Conservation (phyloP, 2,329 filamentous ascomycete genomes). For the Xylariaceae sp. region DNA sequence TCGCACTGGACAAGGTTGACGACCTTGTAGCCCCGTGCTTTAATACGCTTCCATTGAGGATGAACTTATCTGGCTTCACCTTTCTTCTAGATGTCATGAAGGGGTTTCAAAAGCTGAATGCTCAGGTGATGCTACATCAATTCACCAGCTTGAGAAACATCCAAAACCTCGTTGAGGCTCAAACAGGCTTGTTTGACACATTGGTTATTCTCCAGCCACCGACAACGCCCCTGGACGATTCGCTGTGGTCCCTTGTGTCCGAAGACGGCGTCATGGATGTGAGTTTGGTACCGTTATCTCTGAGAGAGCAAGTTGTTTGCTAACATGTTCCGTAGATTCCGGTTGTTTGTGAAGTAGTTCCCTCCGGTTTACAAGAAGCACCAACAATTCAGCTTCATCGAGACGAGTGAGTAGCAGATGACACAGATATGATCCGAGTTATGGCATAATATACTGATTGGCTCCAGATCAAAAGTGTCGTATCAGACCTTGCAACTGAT, state of each 20-base stretch:
- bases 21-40: constrained; percentile 83
- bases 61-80: constrained; percentile 43
- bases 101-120: constrained; percentile 56
- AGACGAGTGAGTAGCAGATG: constrained; percentile 39
- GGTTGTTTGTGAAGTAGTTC: constrained; percentile 69
- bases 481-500: constrained; percentile 22
- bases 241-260: constrained; percentile 51
- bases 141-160: constrained; percentile 69
- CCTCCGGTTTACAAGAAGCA: constrained; percentile 45
- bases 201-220: constrained; percentile 72
- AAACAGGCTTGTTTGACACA: constrained; percentile 67
- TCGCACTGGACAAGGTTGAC: constrained; percentile 61
- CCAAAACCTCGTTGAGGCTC: constrained; percentile 46
- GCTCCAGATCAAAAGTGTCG: constrained; percentile 25
- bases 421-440: background rate
- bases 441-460: constrained; percentile 8
- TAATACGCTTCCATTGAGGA: constrained; percentile 74
- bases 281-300: constrained; percentile 24
- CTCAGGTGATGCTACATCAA: constrained; percentile 61
- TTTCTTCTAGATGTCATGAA: constrained; percentile 55
- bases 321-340: constrained; percentile 47
- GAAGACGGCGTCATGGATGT: constrained; percentile 65
- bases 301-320: background rate
- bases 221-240: constrained; percentile 48
- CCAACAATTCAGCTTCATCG: constrained; percentile 60